Evolutionary conservation across 805 yeast species (phyloP).

Genomic region (Teunomyces gatunensis): DNA sequence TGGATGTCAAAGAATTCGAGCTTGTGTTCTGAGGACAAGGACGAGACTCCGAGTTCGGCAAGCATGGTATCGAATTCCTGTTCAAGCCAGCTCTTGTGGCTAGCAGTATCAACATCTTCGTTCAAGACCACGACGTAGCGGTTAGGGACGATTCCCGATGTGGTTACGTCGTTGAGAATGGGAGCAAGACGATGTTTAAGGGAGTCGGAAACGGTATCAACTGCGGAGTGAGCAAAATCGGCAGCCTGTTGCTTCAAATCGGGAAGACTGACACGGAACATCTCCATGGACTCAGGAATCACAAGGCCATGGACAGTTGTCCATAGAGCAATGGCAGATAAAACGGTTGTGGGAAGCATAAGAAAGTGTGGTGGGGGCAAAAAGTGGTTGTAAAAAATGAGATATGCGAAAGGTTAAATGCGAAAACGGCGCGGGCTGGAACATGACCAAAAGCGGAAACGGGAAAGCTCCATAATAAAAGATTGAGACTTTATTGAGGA

Average conservation of each 20-base stretch:
- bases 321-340: slow-evolving; percentile 2
- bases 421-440: background rate
- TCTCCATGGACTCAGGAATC: background rate
- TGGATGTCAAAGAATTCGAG: slow-evolving; percentile 11
- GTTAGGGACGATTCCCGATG: slow-evolving; percentile 6
- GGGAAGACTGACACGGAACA: background rate
- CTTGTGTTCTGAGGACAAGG: slow-evolving; percentile 8
- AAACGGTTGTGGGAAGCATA: slow-evolving; percentile 1
- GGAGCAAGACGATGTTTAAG: slow-evolving; percentile 5
- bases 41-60: slow-evolving; percentile 14
- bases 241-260: background rate
- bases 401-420: background rate
- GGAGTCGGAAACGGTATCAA: background rate
- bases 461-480: too few species aligned
- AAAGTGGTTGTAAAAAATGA: background rate
- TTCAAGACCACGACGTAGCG: slow-evolving; percentile 13
- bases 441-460: background rate
- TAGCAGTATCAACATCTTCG: slow-evolving; percentile 5
- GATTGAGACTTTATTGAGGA: too few species aligned
- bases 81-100: slow-evolving; percentile 10
- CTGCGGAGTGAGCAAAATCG: background rate
- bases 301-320: slow-evolving; percentile 2
- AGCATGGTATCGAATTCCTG: background rate
- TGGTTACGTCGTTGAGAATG: slow-evolving; percentile 3
- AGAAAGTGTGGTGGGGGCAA: background rate